Conservation (phyloP, 345 rosid species). For the Hibiscus mutabilis region DNA sequence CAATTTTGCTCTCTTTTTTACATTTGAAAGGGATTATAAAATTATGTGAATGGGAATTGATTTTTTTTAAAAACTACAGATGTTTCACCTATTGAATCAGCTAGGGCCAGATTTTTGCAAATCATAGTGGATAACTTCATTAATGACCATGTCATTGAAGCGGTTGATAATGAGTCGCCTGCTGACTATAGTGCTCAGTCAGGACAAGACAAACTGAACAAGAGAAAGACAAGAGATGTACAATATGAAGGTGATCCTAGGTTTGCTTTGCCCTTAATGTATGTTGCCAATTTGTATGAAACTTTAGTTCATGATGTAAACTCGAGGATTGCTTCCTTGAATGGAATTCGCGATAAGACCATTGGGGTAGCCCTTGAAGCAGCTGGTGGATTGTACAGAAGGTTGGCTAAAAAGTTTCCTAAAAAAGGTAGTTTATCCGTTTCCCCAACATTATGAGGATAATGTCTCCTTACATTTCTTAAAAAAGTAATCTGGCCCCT, state of each 20-base stretch:
- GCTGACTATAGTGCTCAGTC: slow-evolving; percentile 36
- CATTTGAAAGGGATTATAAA: neutral
- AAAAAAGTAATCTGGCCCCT: neutral
- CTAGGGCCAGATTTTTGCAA: slow-evolving; percentile 71
- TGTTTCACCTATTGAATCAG: slow-evolving; percentile 78
- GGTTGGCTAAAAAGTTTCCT: slow-evolving; percentile 78
- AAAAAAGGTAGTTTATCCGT: slow-evolving; percentile 52
- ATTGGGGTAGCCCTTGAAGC: slow-evolving; percentile 94
- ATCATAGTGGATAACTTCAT: slow-evolving; percentile 75
- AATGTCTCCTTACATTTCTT: neutral
- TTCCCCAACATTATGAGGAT: neutral
- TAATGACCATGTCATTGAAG: slow-evolving; percentile 50
- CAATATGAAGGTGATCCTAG: slow-evolving; percentile 73
- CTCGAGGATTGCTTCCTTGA: slow-evolving; percentile 64
- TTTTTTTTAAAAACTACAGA: slow-evolving; percentile 31
- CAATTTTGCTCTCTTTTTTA: neutral
- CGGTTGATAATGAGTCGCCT: slow-evolving; percentile 34
- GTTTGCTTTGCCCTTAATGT: slow-evolving; percentile 82
- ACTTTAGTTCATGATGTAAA: slow-evolving; percentile 72
- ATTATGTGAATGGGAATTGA: neutral
- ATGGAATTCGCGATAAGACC: slow-evolving; percentile 71
- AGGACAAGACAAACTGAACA: slow-evolving; percentile 44
- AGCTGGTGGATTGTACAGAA: slow-evolving; percentile 88
- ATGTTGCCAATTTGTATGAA: slow-evolving; percentile 85
- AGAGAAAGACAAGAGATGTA: slow-evolving; percentile 70